Conservation (phyloP, 1,139 yeast genomes). For the Wickerhamomyces sp. region DNA sequence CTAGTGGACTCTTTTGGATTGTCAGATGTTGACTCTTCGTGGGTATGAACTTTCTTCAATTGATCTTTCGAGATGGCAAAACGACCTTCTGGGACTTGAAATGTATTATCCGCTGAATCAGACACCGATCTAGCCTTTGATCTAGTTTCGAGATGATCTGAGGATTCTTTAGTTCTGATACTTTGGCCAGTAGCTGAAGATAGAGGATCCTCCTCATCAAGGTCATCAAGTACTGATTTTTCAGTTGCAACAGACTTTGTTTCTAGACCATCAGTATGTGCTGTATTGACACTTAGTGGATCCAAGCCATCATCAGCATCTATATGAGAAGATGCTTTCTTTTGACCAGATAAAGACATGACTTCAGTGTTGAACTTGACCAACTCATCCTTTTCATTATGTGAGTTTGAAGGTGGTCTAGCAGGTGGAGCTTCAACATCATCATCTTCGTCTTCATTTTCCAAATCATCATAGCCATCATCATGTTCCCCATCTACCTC, state of each 20-base stretch:
- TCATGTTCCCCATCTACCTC: constrained; percentile 16
- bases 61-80: constrained; percentile 14
- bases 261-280: constrained; percentile 1
- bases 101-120: constrained; percentile 7
- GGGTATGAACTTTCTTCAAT: constrained; percentile 1
- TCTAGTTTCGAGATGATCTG: not conserved
- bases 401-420: not conserved
- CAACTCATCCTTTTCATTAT: not conserved
- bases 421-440: constrained; percentile 2
- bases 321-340: constrained; percentile 2
- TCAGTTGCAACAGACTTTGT: not conserved
- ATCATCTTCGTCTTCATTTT: constrained; percentile 9
- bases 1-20: constrained; percentile 13
- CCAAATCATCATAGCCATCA: constrained; percentile 10
- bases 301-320: constrained; percentile 15
- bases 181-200: constrained; percentile 4
- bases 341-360: constrained; percentile 10
- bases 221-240: constrained; percentile 1
- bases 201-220: constrained; percentile 15
- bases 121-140: constrained; percentile 2
- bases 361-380: constrained; percentile 18
- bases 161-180: not conserved
- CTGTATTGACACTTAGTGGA: constrained; percentile 9
- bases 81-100: constrained; percentile 23
- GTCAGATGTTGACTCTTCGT: constrained; percentile 11